Evolutionary conservation across 2,329 filamentous ascomycete species (phyloP).

Genomic region (Didymella pinodella): DNA sequence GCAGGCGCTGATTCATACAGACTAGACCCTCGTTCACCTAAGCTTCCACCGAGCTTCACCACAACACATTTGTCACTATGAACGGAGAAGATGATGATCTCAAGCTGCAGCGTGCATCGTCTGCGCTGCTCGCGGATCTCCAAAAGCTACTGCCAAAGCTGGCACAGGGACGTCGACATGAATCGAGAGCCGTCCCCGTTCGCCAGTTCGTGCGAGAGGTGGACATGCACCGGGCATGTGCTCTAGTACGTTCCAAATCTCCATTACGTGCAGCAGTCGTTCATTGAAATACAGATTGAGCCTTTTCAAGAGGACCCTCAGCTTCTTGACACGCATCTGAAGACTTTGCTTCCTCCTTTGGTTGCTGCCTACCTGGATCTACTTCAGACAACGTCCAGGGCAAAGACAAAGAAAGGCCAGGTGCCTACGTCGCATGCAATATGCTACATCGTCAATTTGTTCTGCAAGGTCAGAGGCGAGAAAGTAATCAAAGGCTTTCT

Average conservation of each 20-base stretch:
- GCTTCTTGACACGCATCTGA: conserved; percentile 84
- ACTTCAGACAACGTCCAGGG: conserved; percentile 54
- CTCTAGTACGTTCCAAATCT: conserved; percentile 33
- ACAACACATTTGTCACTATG: conserved; percentile 39
- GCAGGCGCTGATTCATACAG: conserved; percentile 37
- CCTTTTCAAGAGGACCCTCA: conserved; percentile 96
- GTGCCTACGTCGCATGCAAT: conserved; percentile 63
- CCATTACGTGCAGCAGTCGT: not conserved
- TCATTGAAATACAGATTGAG: conserved; percentile 64
- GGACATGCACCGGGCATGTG: conserved; percentile 53
- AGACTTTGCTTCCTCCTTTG: conserved; percentile 75
- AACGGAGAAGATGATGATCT: conserved; percentile 57
- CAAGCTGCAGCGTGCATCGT: conserved; percentile 55
- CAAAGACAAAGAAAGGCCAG: conserved; percentile 32
- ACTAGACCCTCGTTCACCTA: conserved; percentile 21
- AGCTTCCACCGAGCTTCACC: conserved; percentile 7
- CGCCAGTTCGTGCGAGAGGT: conserved; percentile 50
- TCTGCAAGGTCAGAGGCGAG: conserved; percentile 93
- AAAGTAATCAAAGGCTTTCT: conserved; percentile 92
- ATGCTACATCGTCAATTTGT: conserved; percentile 81
- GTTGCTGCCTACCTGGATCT: conserved; percentile 78
- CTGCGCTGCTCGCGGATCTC: conserved; percentile 42
- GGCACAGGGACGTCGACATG: conserved; percentile 47
- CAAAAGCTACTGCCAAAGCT: conserved; percentile 45
- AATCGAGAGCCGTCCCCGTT: conserved; percentile 31